A percentile compares a stretch with the other conserved stretches of the same genome.
Conservation (phyloP, 768 basidiomycete genomes). For the Boletus reticulatus region DNA sequence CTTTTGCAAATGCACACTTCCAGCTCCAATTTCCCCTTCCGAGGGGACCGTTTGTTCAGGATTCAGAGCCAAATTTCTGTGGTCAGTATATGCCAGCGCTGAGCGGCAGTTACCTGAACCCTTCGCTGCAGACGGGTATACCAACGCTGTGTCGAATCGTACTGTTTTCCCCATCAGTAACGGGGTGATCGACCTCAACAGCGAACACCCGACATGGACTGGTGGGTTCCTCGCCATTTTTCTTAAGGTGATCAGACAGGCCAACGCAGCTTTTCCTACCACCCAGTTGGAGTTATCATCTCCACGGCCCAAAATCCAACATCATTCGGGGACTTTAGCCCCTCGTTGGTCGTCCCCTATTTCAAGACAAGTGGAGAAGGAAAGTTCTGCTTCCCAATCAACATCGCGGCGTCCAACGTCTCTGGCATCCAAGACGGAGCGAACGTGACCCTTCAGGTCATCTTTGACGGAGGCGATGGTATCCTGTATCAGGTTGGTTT, state of each 20-base stretch:
- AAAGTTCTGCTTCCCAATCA: slow-evolving; percentile 61
- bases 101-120: neutral
- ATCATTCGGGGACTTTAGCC: slow-evolving; percentile 61
- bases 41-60: slow-evolving; percentile 65
- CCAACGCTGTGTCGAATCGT: slow-evolving; percentile 48
- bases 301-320: slow-evolving; percentile 58
- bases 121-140: slow-evolving; percentile 58
- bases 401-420: slow-evolving; percentile 51
- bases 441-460: slow-evolving; percentile 71
- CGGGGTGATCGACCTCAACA: slow-evolving; percentile 61
- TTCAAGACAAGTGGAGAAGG: slow-evolving; percentile 57
- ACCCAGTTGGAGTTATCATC: slow-evolving; percentile 50
- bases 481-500: slow-evolving; percentile 59
- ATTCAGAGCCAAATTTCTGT: slow-evolving; percentile 61
- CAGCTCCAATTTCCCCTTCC: slow-evolving; percentile 74
- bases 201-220: slow-evolving; percentile 62
- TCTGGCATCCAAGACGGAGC: slow-evolving; percentile 55
- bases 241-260: neutral
- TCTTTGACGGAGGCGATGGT: slow-evolving; percentile 72
- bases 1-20: slow-evolving; percentile 69
- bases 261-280: slow-evolving; percentile 7
- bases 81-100: slow-evolving; percentile 40
- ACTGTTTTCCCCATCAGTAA: slow-evolving; percentile 65
- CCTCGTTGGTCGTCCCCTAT: slow-evolving; percentile 44
- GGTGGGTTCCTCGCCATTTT: slow-evolving; percentile 34